A percentile compares a stretch with the other conserved stretches of the same genome.
Evolutionary conservation across 2,329 filamentous ascomycete genomes (phyloP).

Genomic region (Sphaerulina musiva): DNA sequence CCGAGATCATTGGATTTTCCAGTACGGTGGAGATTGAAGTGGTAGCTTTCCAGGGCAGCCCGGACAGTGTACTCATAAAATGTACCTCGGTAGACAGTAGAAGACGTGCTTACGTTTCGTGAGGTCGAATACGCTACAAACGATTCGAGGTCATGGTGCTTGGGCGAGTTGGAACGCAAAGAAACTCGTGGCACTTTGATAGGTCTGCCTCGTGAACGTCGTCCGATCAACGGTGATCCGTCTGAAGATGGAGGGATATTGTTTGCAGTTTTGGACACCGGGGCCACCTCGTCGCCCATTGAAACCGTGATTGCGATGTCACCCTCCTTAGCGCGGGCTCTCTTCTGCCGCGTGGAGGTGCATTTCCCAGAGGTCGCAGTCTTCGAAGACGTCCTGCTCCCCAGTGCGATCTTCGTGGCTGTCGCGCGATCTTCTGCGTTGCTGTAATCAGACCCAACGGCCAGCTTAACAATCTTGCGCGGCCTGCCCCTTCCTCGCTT

Average conservation of each 20-base stretch:
- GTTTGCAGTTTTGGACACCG: not conserved
- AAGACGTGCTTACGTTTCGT: conserved; percentile 48
- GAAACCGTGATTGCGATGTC: no score
- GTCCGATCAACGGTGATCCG: no score
- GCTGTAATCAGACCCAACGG: not conserved
- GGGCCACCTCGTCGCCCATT: not conserved
- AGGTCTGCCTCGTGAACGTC: not conserved
- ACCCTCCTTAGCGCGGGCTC: not conserved
- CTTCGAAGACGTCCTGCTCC: not conserved
- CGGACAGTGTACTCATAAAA: conserved; percentile 68
- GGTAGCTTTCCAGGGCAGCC: conserved; percentile 50
- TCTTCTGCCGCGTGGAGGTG: not conserved
- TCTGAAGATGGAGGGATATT: not conserved
- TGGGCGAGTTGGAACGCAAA: conserved; percentile 9
- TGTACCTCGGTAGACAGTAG: conserved; percentile 63
- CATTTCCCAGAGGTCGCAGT: not conserved
- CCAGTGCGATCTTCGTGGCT: not conserved
- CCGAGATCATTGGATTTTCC: conserved; percentile 63
- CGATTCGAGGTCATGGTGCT: conserved; percentile 58
- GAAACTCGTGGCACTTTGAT: not conserved
- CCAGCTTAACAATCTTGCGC: not conserved
- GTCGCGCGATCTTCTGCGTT: not conserved
- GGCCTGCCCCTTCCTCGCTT: not conserved
- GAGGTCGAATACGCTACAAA: conserved; percentile 60
- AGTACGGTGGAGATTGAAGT: conserved; percentile 59